Conservation (phyloP, 2,329 filamentous ascomycete species). For the Cordyceps tenuipes region DNA sequence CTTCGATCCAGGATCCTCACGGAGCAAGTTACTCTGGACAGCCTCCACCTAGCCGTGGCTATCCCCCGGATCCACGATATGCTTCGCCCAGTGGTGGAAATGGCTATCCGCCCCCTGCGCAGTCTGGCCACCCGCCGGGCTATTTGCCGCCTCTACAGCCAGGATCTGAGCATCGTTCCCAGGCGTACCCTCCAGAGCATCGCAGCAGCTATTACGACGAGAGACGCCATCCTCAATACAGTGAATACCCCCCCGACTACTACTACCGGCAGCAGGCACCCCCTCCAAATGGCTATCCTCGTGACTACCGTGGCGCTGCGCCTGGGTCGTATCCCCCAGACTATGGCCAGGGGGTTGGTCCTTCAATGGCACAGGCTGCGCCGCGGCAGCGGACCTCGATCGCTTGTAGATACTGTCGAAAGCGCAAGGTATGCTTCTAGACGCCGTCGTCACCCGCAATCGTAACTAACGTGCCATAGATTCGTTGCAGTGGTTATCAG, state of each 20-base stretch:
- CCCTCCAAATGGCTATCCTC: slow-evolving; percentile 22
- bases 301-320: slow-evolving; percentile 22
- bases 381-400: slow-evolving; percentile 52
- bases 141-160: slow-evolving; percentile 33
- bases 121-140: slow-evolving; percentile 20
- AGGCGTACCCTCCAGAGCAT: slow-evolving; percentile 33
- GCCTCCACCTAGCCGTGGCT: slow-evolving; percentile 25
- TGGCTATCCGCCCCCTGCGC: slow-evolving; percentile 35
- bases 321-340: slow-evolving; percentile 26
- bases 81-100: slow-evolving; percentile 37
- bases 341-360: slow-evolving; percentile 26
- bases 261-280: slow-evolving; percentile 26
- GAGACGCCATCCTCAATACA: slow-evolving; percentile 26
- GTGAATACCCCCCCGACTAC: slow-evolving; percentile 29
- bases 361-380: slow-evolving; percentile 41
- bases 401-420: slow-evolving; percentile 52
- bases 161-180: slow-evolving; percentile 25
- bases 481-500: slow-evolving; percentile 53
- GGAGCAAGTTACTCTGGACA: slow-evolving; percentile 26
- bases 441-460: neutral
- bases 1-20: slow-evolving; percentile 41
- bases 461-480: slow-evolving; percentile 28
- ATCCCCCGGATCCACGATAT: slow-evolving; percentile 29
- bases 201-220: slow-evolving; percentile 30
- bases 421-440: slow-evolving; percentile 42